Evolutionary conservation across 768 basidiomycete genomes (phyloP).

Genomic region (Floccularia luteovirens): DNA sequence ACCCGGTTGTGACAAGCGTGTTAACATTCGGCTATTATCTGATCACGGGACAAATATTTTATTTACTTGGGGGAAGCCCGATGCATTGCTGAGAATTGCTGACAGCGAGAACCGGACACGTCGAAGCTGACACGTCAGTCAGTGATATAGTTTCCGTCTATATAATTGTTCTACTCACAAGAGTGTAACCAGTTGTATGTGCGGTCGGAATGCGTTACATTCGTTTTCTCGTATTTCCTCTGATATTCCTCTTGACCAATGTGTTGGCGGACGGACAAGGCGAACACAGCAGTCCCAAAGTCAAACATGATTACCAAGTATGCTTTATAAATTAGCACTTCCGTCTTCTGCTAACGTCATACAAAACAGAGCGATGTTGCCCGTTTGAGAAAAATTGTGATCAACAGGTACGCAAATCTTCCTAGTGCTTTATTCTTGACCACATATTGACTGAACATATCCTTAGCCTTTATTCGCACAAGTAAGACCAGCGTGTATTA

Average conservation of each 20-base stretch:
- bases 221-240: constrained; percentile 48
- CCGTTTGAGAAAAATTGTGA: constrained; percentile 87
- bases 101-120: constrained; percentile 21
- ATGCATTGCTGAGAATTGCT: too few species aligned
- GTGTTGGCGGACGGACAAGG: constrained; percentile 41
- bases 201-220: constrained; percentile 26
- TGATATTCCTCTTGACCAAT: constrained; percentile 37
- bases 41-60: too few species aligned
- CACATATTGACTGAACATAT: constrained; percentile 3
- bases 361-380: constrained; percentile 78
- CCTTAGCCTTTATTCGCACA: constrained; percentile 73
- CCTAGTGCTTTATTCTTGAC: constrained; percentile 2
- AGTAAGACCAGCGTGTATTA: constrained; percentile 29
- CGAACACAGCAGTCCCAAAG: constrained; percentile 36
- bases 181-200: background rate
- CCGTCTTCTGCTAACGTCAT: background rate
- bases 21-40: too few species aligned
- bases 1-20: too few species aligned
- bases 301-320: constrained; percentile 71
- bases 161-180: background rate
- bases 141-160: background rate
- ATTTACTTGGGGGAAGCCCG: too few species aligned
- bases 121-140: constrained; percentile 48
- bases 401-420: constrained; percentile 56
- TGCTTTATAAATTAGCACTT: constrained; percentile 4